phyloP scores from a whole-genome alignment of 2,329 filamentous ascomycete genomes.

The Biscogniauxia sp. region DNA sequence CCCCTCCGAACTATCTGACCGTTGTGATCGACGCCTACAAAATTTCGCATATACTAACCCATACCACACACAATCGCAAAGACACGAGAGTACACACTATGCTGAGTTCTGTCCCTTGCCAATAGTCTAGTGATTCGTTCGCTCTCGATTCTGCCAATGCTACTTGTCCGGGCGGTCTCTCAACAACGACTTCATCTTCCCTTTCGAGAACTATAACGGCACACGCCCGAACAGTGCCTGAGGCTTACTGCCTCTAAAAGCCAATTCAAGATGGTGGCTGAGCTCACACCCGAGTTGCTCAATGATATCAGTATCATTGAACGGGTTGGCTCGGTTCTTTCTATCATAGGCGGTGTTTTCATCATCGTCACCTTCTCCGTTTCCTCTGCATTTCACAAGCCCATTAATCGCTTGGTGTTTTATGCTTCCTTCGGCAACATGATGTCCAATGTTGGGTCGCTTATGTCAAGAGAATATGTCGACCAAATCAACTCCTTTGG shows the following conservation, averaged over 20 bases:
- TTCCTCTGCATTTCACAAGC: conserved; percentile 73
- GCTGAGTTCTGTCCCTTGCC: neutral
- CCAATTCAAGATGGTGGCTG: neutral
- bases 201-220: too few relatives aligned
- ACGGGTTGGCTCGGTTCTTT: conserved; percentile 67
- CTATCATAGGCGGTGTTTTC: conserved; percentile 67
- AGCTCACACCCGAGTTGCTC: conserved; percentile 37
- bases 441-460: conserved; percentile 71
- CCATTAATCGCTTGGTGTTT: conserved; percentile 84
- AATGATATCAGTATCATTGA: conserved; percentile 61
- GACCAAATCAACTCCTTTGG: conserved; percentile 44
- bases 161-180: neutral
- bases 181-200: neutral
- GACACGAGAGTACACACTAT: neutral
- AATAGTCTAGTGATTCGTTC: neutral
- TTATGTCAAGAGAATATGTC: conserved; percentile 66
- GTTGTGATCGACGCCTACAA: neutral
- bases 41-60: neutral
- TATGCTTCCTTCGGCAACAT: conserved; percentile 82
- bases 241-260: neutral
- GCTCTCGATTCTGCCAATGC: neutral
- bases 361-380: conserved; percentile 68
- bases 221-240: neutral
- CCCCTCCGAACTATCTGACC: neutral
- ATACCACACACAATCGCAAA: neutral